These are phyloP conservation scores for Davidsoniella eucalypti DNA, from an alignment of 2,329 filamentous ascomycete genomes.

Conservation along the genomic window DNA sequence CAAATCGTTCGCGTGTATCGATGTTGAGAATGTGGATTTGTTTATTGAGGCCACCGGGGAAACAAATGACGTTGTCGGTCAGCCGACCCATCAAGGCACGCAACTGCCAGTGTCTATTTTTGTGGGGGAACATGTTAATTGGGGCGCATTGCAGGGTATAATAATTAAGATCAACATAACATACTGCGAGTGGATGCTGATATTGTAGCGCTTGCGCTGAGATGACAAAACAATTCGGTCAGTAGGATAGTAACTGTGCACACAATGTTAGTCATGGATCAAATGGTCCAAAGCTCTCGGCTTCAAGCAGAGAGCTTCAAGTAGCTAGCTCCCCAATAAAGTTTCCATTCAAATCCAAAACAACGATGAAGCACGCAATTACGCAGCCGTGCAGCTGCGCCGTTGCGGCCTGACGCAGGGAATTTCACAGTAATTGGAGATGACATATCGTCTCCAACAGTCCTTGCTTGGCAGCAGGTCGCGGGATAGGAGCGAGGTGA, in stretches of 20 bases:
- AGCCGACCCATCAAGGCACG: slow-evolving; percentile 78
- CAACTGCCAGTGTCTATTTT: slow-evolving; percentile 65
- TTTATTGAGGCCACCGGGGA: slow-evolving; percentile 53
- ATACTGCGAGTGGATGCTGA: slow-evolving; percentile 49
- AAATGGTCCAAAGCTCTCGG: no score
- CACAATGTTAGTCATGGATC: slow-evolving; percentile 2
- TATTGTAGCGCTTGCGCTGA: slow-evolving; percentile 50
- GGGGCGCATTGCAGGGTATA: no score
- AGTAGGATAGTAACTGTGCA: slow-evolving; percentile 43
- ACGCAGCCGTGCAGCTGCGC: not conserved
- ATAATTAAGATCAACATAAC: slow-evolving; percentile 15
- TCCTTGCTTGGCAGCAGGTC: no score
- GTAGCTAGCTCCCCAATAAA: no score
- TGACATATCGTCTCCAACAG: no score
- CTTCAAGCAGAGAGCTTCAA: no score
- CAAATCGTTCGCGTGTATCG: slow-evolving; percentile 38
- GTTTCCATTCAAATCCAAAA: no score
- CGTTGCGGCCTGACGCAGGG: not conserved
- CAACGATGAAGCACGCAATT: no score
- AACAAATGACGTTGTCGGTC: slow-evolving; percentile 64
- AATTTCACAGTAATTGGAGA: not conserved
- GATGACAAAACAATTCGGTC: slow-evolving; percentile 44
- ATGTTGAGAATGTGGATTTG: slow-evolving; percentile 52
- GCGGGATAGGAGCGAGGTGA: no score
- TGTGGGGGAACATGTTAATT: slow-evolving; percentile 5